These are phyloP conservation scores for Didymella lethalis DNA, from an alignment of 2,329 filamentous ascomycete species.

Conservation along the genomic window DNA sequence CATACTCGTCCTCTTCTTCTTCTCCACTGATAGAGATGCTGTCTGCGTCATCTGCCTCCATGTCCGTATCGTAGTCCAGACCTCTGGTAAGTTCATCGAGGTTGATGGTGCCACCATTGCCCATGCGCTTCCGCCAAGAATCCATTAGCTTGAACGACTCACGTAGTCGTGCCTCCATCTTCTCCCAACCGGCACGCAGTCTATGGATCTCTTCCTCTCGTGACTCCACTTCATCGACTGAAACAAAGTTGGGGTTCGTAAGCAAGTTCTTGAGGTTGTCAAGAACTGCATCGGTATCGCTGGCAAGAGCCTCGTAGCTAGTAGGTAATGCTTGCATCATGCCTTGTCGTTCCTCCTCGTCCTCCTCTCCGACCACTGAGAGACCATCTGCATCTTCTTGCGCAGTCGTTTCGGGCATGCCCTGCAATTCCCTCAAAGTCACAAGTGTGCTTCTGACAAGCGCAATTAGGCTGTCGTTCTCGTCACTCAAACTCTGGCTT, in stretches of 20 bases:
- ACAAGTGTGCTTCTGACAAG: conserved; percentile 75
- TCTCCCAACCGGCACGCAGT: conserved; percentile 85
- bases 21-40: conserved; percentile 39
- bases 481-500: conserved; percentile 83
- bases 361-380: conserved; percentile 42
- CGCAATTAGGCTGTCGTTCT: conserved; percentile 83
- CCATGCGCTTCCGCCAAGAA: conserved; percentile 86
- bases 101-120: conserved; percentile 72
- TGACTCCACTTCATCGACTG: conserved; percentile 91
- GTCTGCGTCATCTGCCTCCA: conserved; percentile 45
- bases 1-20: conserved; percentile 29
- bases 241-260: conserved; percentile 95
- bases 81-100: conserved; percentile 68
- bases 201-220: conserved; percentile 89
- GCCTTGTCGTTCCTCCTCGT: conserved; percentile 41
- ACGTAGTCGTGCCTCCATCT: conserved; percentile 89
- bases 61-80: conserved; percentile 61
- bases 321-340: conserved; percentile 60
- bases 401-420: conserved; percentile 54
- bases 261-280: conserved; percentile 83
- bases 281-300: conserved; percentile 78
- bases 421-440: conserved; percentile 72
- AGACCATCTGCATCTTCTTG: conserved; percentile 36
- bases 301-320: conserved; percentile 72
- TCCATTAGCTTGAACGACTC: conserved; percentile 92